Evolutionary conservation across 75 land plant species (phyloP).

Genomic region (Sequoia sempervirens): DNA sequence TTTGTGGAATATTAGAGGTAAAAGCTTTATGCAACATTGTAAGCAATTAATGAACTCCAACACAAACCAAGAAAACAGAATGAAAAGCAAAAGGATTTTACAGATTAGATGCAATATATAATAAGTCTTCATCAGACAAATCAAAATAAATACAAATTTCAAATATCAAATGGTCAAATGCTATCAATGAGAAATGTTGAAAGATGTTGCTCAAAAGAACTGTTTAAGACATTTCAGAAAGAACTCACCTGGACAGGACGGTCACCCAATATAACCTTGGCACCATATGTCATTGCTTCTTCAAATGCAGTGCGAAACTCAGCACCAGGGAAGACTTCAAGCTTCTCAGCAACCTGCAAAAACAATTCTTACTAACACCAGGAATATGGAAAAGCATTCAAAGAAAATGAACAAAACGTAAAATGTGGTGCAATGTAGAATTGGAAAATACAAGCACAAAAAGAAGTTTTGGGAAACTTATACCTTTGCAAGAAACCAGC

Average conservation of each 20-base stretch:
- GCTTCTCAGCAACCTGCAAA: slow-evolving; percentile 71
- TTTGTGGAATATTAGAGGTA: background rate
- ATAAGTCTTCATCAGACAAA: background rate
- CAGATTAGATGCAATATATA: background rate
- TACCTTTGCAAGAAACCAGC: slow-evolving; percentile 98
- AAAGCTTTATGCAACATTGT: background rate
- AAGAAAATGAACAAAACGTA: slow-evolving; percentile 11
- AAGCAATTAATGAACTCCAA: background rate
- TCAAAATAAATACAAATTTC: background rate
- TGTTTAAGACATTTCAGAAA: background rate
- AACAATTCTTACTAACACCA: background rate
- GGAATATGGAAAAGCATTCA: background rate
- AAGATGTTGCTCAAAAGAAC: background rate
- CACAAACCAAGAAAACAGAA: background rate
- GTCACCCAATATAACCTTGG: slow-evolving; percentile 81
- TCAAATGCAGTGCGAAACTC: slow-evolving; percentile 93
- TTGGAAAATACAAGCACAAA: background rate
- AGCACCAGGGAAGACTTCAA: slow-evolving; percentile 87
- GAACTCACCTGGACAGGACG: slow-evolving; percentile 74
- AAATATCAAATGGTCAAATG: background rate
- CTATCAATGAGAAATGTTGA: background rate
- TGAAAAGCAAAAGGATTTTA: background rate
- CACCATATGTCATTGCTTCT: slow-evolving; percentile 75
- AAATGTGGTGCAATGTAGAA: background rate
- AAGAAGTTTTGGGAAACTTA: background rate